A percentile compares a stretch with the other conserved stretches of the same genome.
phyloP scores from a whole-genome alignment of 257 asterid species.

The Solanum medicagineum region DNA sequence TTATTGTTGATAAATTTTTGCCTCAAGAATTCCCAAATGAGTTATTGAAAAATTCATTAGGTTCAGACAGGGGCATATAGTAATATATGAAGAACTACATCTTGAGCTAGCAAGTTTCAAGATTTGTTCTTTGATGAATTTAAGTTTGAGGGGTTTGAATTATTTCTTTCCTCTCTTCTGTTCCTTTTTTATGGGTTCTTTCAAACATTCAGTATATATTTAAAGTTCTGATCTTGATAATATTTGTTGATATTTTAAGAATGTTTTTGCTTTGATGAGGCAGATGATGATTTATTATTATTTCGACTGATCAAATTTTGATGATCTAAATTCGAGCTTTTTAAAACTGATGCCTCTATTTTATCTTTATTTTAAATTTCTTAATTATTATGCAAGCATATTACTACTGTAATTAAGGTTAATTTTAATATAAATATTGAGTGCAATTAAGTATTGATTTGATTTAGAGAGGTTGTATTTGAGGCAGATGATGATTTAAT shows the following conservation, averaged over 20 bases:
- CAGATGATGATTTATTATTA: conserved; percentile 2
- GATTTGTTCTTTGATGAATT: not conserved
- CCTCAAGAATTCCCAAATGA: not conserved
- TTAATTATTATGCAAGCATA: no score
- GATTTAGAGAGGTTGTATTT: no score
- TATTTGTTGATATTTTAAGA: not conserved
- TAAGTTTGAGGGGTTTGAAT: not conserved
- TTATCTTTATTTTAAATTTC: no score
- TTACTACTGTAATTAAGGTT: no score
- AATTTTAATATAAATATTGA: no score
- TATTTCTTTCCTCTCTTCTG: not conserved
- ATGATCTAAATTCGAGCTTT: conserved; percentile 13
- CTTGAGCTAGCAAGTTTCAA: not conserved
- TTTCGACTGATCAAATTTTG: conserved; percentile 1
- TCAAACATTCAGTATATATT: not conserved
- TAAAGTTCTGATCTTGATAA: not conserved
- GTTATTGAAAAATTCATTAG: not conserved
- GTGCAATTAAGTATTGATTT: no score
- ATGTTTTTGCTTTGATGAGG: not conserved
- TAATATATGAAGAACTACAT: not conserved
- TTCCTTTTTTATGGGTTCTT: not conserved
- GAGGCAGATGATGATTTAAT: conserved; percentile 4
- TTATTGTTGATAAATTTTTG: not conserved
- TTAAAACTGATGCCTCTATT: conserved; percentile 11
- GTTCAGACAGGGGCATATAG: conserved; percentile 9